Evolutionary conservation across 805 yeast genomes (phyloP), one percentile per base, ranked within the genome.

Genomic region (Jamesozyma spencerorum): DNA sequence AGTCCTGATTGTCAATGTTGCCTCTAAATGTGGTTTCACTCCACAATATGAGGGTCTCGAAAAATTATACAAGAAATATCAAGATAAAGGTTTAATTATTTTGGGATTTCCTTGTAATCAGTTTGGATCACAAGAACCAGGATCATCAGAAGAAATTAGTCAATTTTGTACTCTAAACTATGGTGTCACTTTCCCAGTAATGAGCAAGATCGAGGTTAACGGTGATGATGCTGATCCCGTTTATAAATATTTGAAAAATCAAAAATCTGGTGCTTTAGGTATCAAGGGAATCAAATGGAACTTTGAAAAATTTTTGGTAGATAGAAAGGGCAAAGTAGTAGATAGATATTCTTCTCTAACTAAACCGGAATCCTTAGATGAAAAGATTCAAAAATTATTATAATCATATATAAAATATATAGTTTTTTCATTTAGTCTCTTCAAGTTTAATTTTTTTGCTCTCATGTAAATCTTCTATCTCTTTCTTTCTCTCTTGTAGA

Each of bases 31-130:
- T 60, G 80, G 79, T 5, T 78, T 77, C 63, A 79, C 92, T 8
- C 79, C 85, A 41, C 95, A 86, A 61, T 83, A 82, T 60, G 63
- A 69, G 42, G 90, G 80, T 41, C 66, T 87, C 30, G 88, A 87
- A 63, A 64, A 59, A 24, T 61, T 87, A 15, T 79, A 85, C 64
- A 65, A 79, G 46, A 75, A 76, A 54, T 83, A 81, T 64, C 63
- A 71, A 36, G 75, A 70, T 36, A 52, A 71, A 45, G 94, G 85
- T 2, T 66, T 88, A 17, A 77, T 64, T 33, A 71, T 87, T 20
- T 47, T 87, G 24, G 96, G 86, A 1, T 87, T 87, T 72, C 97
- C 97, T 17, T 85, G 95, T 65, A 85, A 86, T 64, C 95, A 86
- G 59, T 87, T 87, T 57, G 90, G 83, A 27, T 66, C 75, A 51